Base-by-base conservation (phyloP, 1,139 yeast species). In the Ogataea hybrid region DNA sequence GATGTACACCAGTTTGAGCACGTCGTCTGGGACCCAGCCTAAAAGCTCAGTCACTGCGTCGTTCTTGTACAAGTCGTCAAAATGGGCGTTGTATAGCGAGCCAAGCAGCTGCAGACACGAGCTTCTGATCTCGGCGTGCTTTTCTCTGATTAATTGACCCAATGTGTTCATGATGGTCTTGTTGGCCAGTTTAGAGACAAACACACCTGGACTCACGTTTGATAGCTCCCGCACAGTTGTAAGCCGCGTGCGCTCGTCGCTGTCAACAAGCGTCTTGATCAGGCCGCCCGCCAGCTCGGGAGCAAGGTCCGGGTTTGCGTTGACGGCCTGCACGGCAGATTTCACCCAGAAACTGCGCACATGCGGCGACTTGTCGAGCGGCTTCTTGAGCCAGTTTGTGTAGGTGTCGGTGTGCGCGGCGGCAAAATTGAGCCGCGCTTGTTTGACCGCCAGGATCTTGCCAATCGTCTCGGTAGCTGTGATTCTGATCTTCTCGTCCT, bases 391-490 rank as follows among this genome's bases (percentile, higher is more conserved):
- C 96, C 96, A 90, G 17, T 72, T 75, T 16, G 66, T 62, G 78
- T 85, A 89, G 0, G 85, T 76, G 14, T 76, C 75, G 27, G 70
- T 71, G 52, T 84, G 89, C 1, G 73, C 70, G 1, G 74, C 65
- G 12, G 77, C 71, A 58, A 89, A 85, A 55, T 80, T 81, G 8
- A 79, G 64, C 22, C 73, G 71, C 2, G 80, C 62, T 10, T 71
- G 67, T 18, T 65, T 64, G 9, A 70, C 61, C 0, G 81, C 74
- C 2, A 88, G 62, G 63, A 90, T 79, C 34, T 71, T 66, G 0
- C 95, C 94, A 5, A 90, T 73, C 0, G 94, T 77, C 37, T 75
- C 76, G 0, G 95, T 85, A 0, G 96, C 90, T 44, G 84, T 62
- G 1, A 70, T 61, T 48, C 97, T 73, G 21, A 85, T 70, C 15